Evolutionary conservation across 169 alveolate species (phyloP).

Genomic region (Perkinsus marinus): DNA sequence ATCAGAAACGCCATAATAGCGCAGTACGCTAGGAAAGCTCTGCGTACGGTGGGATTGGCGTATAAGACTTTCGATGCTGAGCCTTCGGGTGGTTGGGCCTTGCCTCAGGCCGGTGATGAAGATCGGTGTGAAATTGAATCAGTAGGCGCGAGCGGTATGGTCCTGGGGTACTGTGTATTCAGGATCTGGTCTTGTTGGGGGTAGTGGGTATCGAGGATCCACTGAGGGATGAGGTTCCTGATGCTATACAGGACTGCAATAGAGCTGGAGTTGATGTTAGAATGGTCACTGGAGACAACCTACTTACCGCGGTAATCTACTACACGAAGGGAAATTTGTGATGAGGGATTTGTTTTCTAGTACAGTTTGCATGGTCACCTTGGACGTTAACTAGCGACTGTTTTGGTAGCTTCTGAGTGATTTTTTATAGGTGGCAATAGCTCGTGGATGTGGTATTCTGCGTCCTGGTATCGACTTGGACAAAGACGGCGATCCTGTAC

Average conservation of each 20-base stretch:
- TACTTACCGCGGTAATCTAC: slow-evolving; percentile 61
- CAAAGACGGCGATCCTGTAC: slow-evolving; percentile 1
- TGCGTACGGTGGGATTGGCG: slow-evolving; percentile 62
- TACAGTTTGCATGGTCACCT: too few relatives aligned
- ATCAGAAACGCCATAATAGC: neutral
- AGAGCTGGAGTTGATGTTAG: slow-evolving; percentile 68
- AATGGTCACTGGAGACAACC: slow-evolving; percentile 81
- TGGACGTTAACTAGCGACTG: too few relatives aligned
- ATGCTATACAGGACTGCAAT: slow-evolving; percentile 58
- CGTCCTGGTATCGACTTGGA: slow-evolving; percentile 38
- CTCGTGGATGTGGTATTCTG: slow-evolving; percentile 60
- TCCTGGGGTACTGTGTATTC: neutral
- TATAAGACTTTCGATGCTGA: slow-evolving; percentile 42
- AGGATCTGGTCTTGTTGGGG: slow-evolving; percentile 34
- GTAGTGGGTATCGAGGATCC: slow-evolving; percentile 65
- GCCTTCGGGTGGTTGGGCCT: slow-evolving; percentile 17
- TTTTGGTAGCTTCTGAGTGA: too few relatives aligned
- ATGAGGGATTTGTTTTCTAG: too few relatives aligned
- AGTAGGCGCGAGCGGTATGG: neutral
- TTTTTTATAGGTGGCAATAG: slow-evolving; percentile 32
- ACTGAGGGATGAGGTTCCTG: slow-evolving; percentile 66
- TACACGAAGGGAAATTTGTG: too few relatives aligned
- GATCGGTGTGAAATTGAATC: neutral
- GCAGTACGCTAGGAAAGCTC: slow-evolving; percentile 23
- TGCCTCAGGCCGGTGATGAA: slow-evolving; percentile 9